Evolutionary conservation across 345 rosid species (phyloP).

Genomic region (Linum lewisii): DNA sequence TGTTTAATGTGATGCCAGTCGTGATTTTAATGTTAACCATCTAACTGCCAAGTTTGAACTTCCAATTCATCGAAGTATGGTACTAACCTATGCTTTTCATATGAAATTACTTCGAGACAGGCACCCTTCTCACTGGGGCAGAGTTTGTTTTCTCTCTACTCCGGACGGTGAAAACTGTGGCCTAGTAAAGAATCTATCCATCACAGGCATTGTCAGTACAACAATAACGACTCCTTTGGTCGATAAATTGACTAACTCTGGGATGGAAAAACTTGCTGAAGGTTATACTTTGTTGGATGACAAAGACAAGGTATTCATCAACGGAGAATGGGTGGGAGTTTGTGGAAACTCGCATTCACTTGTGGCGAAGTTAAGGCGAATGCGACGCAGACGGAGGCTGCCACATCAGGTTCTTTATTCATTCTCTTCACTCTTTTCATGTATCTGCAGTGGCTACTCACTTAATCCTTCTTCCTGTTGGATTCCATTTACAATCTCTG

Average conservation of each 20-base stretch:
- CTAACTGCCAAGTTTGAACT: too few relatives aligned
- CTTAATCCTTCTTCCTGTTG: neutral
- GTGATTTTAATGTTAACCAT: neutral
- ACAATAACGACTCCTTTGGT: conserved; percentile 36
- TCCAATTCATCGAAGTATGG: too few relatives aligned
- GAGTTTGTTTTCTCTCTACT: conserved; percentile 83
- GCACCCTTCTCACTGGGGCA: conserved; percentile 99
- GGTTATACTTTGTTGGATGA: conserved; percentile 40
- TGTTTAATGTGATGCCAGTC: neutral
- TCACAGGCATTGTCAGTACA: conserved; percentile 71
- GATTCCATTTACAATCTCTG: neutral
- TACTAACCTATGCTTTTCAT: conserved; percentile 5
- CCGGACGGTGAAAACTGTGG: conserved; percentile 99
- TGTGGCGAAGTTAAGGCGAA: conserved; percentile 45
- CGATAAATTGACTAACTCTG: conserved; percentile 37
- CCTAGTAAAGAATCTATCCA: conserved; percentile 79
- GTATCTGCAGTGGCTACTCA: neutral
- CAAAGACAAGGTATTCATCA: conserved; percentile 54
- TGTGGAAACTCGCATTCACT: conserved; percentile 50
- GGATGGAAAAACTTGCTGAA: conserved; percentile 61
- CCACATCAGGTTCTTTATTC: conserved; percentile 43
- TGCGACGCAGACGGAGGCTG: conserved; percentile 49
- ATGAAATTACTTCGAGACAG: conserved; percentile 31
- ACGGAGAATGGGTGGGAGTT: conserved; percentile 89
- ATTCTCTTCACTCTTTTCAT: neutral